Evolutionary conservation across 768 basidiomycete genomes (phyloP), one percentile per base, ranked within the genome.

Genomic region (Trametes sanguinea): DNA sequence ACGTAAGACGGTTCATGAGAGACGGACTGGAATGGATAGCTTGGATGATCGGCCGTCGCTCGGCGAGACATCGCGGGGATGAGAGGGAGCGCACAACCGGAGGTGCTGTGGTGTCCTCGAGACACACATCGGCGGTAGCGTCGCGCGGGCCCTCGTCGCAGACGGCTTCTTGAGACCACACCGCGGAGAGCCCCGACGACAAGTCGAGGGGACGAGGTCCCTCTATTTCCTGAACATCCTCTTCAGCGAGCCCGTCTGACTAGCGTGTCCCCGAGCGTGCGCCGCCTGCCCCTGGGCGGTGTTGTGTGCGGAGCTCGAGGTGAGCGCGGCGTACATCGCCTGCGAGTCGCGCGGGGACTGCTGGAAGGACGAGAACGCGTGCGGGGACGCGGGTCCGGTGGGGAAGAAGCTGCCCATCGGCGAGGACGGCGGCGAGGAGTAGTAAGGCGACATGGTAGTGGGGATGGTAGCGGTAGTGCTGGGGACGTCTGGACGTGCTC

Each of bases 341-440:
- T 74, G 71, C 47, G 65, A 53, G 66, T 72, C 72, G 54, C 74
- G 69, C 46, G 75, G 75, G 16, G 73, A 72, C 61, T 73, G 70
- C 62, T 74, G 73, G 67, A 76, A 73, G 22, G 68, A 54, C 50
- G 73, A 54, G 69, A 76, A 76, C 35, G 75, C 75, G 65, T 76
- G 71, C 37, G 75, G 75, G 16, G 72, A 67, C 40, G 71, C 64
- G 58, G 75, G 73, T 3, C 68, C 72, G 11, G 58, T 70, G 14
- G 75, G 75, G 74, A 76, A 76, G 71, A 76, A 75, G 62, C 71
- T 65, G 16, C 44, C 16, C 3, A 65, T 16, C 27, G 65, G 66
- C 48, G 74, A 68, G n/a, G 69, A 63, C 5, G 74, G 69, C 4
- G 65, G 62, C 33, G 68, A 64, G 54, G 67, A 60, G 65, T 65